Evolutionary conservation across 371 early-diverging fungal species (phyloP).

Genomic region (Batkoa obscura): DNA sequence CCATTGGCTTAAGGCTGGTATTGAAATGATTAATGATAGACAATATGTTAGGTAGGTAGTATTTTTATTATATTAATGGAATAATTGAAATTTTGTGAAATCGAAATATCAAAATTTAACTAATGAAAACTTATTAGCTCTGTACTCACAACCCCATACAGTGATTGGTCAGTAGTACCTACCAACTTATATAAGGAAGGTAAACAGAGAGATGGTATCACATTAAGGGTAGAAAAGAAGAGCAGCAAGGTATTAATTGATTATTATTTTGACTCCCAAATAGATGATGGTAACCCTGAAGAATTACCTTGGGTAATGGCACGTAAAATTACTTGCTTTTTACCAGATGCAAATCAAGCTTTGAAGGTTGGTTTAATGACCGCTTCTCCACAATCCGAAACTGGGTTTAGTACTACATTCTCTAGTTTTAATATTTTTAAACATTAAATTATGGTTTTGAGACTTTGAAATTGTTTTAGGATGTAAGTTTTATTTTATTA

Average conservation of each 20-base stretch:
- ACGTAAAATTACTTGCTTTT: background rate
- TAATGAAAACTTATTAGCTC: background rate
- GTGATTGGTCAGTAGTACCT: slow-evolving; percentile 3
- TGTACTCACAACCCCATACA: background rate
- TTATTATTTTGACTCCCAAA: background rate
- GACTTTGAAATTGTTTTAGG: too few species aligned
- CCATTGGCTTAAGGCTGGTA: background rate
- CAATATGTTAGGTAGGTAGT: background rate
- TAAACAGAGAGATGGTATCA: background rate
- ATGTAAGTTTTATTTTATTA: too few species aligned
- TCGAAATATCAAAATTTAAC: too few species aligned
- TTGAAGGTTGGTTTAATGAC: background rate
- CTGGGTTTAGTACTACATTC: background rate
- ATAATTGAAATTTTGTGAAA: background rate
- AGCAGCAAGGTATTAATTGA: background rate
- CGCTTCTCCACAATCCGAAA: background rate
- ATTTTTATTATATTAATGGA: background rate
- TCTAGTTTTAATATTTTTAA: background rate
- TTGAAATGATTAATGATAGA: background rate
- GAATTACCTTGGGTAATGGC: background rate
- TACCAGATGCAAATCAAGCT: background rate
- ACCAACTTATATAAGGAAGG: background rate
- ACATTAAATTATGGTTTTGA: too few species aligned
- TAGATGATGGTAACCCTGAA: too few species aligned
- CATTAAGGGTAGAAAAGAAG: background rate